Conservation (phyloP, 192 early-diverging fungal species). For the Diversispora epigaea region DNA sequence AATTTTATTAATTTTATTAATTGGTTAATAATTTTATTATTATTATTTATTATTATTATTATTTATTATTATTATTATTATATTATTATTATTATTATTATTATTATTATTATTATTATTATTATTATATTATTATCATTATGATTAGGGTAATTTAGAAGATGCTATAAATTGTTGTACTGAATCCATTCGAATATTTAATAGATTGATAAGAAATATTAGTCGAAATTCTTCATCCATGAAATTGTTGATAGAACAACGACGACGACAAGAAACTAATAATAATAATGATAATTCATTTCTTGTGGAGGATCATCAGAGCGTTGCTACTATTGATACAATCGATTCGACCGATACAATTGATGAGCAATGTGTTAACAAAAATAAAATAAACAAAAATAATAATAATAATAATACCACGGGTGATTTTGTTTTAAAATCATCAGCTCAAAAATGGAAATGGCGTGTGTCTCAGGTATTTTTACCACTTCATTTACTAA, state of each 20-base stretch:
- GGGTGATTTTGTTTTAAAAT: background rate
- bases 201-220: constrained; percentile 39
- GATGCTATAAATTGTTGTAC: constrained; percentile 44
- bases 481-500: too few species aligned
- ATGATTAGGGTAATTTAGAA: constrained; percentile 38
- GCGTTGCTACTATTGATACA: background rate
- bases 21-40: too few species aligned
- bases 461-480: constrained; percentile 40
- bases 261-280: background rate
- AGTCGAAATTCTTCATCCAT: constrained; percentile 1
- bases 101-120: too few species aligned
- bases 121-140: too few species aligned
- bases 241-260: background rate
- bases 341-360: background rate
- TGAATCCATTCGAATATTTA: constrained; percentile 37
- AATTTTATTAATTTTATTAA: too few species aligned
- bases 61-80: too few species aligned
- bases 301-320: background rate
- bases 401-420: too few species aligned
- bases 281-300: constrained; percentile 31
- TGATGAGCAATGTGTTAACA: too few species aligned
- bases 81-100: too few species aligned
- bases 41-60: too few species aligned
- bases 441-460: constrained; percentile 36
- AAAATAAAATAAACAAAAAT: too few species aligned